Percentiles rank a stretch among this genome's conserved stretches.
Evolutionary conservation across 768 basidiomycete species (phyloP).

Genomic region (Kondoa malvinella): DNA sequence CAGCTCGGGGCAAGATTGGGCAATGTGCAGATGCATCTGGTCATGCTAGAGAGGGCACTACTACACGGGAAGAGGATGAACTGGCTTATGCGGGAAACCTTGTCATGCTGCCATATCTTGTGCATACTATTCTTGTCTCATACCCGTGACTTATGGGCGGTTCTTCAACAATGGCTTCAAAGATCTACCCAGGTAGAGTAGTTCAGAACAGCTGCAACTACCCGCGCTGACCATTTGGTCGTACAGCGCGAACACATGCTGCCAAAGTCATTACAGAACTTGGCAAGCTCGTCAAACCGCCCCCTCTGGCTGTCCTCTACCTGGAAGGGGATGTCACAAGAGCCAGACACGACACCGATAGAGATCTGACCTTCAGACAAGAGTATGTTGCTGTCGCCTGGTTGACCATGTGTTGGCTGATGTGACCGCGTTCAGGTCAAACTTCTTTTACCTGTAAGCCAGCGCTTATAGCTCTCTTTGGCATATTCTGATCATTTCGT

Average conservation of each 20-base stretch:
- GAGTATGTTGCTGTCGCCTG: slow-evolving; percentile 1
- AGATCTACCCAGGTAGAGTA: background rate
- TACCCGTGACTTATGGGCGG: background rate
- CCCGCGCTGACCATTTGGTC: too few relatives aligned
- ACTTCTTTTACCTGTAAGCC: slow-evolving; percentile 10
- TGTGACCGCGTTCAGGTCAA: background rate
- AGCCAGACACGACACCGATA: slow-evolving; percentile 18
- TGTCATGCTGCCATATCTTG: too few relatives aligned
- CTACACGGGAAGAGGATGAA: too few relatives aligned
- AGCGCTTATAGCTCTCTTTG: background rate
- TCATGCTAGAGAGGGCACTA: too few relatives aligned
- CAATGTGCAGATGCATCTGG: background rate
- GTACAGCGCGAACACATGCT: background rate
- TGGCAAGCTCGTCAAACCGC: background rate
- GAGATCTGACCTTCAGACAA: slow-evolving; percentile 20
- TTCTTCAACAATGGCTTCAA: background rate
- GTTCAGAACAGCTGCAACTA: too few relatives aligned
- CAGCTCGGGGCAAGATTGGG: background rate
- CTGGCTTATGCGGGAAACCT: too few relatives aligned
- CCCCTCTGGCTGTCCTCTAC: slow-evolving; percentile 8
- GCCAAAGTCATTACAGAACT: background rate
- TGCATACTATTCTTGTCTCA: background rate
- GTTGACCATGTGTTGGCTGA: background rate
- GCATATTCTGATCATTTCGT: slow-evolving; percentile 50
- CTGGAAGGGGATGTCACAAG: slow-evolving; percentile 10